Evolutionary conservation across 2,329 filamentous ascomycete species (phyloP).

Genomic region (Zymoseptoria passerinii): DNA sequence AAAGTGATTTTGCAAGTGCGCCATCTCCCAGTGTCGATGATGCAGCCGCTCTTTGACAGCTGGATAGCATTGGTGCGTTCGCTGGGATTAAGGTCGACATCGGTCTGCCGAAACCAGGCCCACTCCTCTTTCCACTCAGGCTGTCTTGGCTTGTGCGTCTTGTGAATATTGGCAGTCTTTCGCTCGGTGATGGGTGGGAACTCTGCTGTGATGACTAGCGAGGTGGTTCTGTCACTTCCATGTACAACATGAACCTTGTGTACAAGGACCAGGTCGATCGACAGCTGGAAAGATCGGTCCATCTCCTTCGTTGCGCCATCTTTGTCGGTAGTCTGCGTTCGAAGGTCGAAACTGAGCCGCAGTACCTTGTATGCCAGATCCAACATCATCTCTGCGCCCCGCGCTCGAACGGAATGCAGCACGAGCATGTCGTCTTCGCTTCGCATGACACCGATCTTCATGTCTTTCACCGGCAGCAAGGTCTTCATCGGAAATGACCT

Average conservation of each 20-base stretch:
- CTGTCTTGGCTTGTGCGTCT: slow-evolving; percentile 35
- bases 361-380: slow-evolving; percentile 40
- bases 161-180: slow-evolving; percentile 14
- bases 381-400: slow-evolving; percentile 31
- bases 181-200: slow-evolving; percentile 25
- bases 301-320: background rate
- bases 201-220: slow-evolving; percentile 33
- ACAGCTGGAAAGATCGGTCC: slow-evolving; percentile 14
- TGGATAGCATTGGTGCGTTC: slow-evolving; percentile 20
- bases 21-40: slow-evolving; percentile 58
- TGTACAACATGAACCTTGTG: slow-evolving; percentile 8
- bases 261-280: slow-evolving; percentile 20
- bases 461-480: slow-evolving; percentile 15
- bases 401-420: slow-evolving; percentile 42
- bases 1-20: slow-evolving; percentile 50
- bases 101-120: slow-evolving; percentile 56
- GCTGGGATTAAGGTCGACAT: slow-evolving; percentile 42
- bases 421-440: slow-evolving; percentile 49
- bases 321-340: background rate
- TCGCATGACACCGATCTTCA: slow-evolving; percentile 57
- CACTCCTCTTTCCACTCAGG: slow-evolving; percentile 48
- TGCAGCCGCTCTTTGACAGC: slow-evolving; percentile 42
- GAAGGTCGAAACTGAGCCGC: slow-evolving; percentile 36
- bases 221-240: slow-evolving; percentile 15
- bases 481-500: slow-evolving; percentile 13